Conservation (phyloP, 176 grass and related monocot genomes). For the Musa acuminata region DNA sequence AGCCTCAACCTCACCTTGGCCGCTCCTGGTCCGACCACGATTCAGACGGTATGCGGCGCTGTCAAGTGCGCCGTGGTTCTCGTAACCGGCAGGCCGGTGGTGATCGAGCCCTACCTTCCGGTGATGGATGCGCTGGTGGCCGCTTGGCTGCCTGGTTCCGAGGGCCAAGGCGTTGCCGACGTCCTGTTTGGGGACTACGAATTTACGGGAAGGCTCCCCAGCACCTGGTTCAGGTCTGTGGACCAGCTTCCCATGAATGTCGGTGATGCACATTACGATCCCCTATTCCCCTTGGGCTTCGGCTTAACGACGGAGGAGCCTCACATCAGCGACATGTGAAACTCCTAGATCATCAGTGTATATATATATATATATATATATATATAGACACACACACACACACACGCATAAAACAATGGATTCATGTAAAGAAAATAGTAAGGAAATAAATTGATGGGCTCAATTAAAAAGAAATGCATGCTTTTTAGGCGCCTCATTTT, state of each 20-base stretch:
- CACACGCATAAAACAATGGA: neutral
- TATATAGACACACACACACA: neutral
- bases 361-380: neutral
- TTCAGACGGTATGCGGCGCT: slow-evolving; percentile 50
- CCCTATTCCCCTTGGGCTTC: slow-evolving; percentile 63
- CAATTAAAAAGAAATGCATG: neutral
- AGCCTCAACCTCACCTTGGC: slow-evolving; percentile 88
- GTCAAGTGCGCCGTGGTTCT: slow-evolving; percentile 57
- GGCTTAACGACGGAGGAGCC: slow-evolving; percentile 50
- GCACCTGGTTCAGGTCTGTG: slow-evolving; percentile 94
- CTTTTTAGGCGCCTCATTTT: neutral
- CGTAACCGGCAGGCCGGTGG: slow-evolving; percentile 76
- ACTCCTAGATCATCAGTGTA: no score
- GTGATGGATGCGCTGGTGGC: slow-evolving; percentile 56
- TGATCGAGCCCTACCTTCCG: slow-evolving; percentile 58
- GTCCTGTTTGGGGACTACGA: slow-evolving; percentile 85
- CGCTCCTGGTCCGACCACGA: slow-evolving; percentile 66
- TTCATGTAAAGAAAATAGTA: neutral
- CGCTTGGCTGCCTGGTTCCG: slow-evolving; percentile 72
- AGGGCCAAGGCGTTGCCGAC: slow-evolving; percentile 83
- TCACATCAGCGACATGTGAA: neutral
- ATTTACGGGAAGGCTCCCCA: slow-evolving; percentile 66
- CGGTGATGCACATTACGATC: slow-evolving; percentile 70
- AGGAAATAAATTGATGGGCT: neutral
- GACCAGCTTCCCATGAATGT: slow-evolving; percentile 95